A percentile compares a stretch with the other conserved stretches of the same genome.
Evolutionary conservation across 2,329 filamentous ascomycete species (phyloP).

Genomic region (Calonectria pteridis): DNA sequence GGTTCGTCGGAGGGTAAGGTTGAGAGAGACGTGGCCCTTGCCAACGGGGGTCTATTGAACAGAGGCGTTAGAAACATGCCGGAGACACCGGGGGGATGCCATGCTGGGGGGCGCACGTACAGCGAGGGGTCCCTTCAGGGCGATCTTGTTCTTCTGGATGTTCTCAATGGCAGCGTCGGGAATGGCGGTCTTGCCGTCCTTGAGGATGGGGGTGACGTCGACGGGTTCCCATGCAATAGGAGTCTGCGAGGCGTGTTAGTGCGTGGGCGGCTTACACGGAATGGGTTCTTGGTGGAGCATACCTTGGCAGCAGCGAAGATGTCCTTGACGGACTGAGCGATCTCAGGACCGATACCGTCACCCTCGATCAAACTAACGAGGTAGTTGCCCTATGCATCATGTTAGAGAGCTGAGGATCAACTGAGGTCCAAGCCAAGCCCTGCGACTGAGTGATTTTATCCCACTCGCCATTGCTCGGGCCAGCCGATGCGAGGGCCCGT

Average conservation of each 20-base stretch:
- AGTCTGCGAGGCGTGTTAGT: slow-evolving; percentile 64
- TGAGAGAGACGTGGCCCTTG: slow-evolving; percentile 99
- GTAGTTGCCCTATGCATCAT: slow-evolving; percentile 81
- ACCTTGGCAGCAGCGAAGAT: slow-evolving; percentile 97
- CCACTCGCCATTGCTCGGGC: slow-evolving; percentile 43
- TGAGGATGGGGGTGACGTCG: slow-evolving; percentile 93
- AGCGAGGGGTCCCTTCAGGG: slow-evolving; percentile 96
- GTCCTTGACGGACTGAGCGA: slow-evolving; percentile 97
- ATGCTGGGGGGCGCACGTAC: slow-evolving; percentile 63
- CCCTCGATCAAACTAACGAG: slow-evolving; percentile 98
- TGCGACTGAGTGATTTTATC: slow-evolving; percentile 58
- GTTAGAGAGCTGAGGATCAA: slow-evolving; percentile 43
- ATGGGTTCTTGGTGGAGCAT: slow-evolving; percentile 48
- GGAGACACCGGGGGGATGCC: slow-evolving; percentile 20
- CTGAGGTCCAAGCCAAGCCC: slow-evolving; percentile 31
- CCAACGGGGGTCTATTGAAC: slow-evolving; percentile 84
- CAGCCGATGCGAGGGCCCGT: slow-evolving; percentile 38
- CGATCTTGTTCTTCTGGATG: slow-evolving; percentile 95
- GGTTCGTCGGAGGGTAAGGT: slow-evolving; percentile 96
- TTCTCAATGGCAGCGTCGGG: slow-evolving; percentile 93
- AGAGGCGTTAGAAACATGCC: slow-evolving; percentile 27
- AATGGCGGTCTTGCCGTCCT: slow-evolving; percentile 96
- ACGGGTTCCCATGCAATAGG: slow-evolving; percentile 98
- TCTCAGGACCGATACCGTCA: slow-evolving; percentile 98
- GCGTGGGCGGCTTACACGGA: slow-evolving; percentile 12